Base-by-base conservation (phyloP, 495 filamentous ascomycete genomes). In the Penicillium herquei region DNA sequence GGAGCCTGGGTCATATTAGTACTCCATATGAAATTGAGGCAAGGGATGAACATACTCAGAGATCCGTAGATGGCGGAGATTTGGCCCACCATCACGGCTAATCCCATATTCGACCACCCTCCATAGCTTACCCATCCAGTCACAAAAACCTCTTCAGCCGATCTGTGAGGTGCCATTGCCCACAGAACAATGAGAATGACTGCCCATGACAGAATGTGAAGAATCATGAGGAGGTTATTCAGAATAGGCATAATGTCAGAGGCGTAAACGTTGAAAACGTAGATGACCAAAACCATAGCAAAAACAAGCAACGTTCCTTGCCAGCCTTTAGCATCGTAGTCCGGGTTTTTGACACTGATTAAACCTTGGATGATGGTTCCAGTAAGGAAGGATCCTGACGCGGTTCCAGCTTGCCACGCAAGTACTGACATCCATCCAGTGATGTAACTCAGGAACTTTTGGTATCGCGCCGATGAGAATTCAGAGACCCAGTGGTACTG, bases 401-500 rank as follows among this genome's bases (percentile, higher is more conserved):
- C 59, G 42, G 66, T 50, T 58, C 69, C 49, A 56, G 71, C 74
- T 65, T 81, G 49, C 76, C 76, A 56, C 66, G 68, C 40, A 56
- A 77, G 17, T 48, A 65, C 70, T 17, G 71, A 73, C 63, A 77
- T 76, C 78, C 79, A 83, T 5, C 80, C 75, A 14, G 73, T 71
- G 12, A 76, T 56, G 56, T 80, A 82, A 40, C 73, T 78, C 4
- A 80, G 55, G 39, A 73, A 73, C 42, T 70, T 70, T 52, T 80
- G 79, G 21, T 59, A 66, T 21, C 57, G 53, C 3, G 61, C 67
- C 1, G 73, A 71, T 0, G 77, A 65, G 46, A 81, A 80, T 49
- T 81, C 79, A 2, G 72, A 77, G 0, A 77, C 74, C 76, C 77
- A 79, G 51, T 79, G 76, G 41, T 78, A 79, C 56, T 79, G 74